phyloP scores from a whole-genome alignment of 2,329 filamentous ascomycete genomes.

The Xylaria sp. region DNA sequence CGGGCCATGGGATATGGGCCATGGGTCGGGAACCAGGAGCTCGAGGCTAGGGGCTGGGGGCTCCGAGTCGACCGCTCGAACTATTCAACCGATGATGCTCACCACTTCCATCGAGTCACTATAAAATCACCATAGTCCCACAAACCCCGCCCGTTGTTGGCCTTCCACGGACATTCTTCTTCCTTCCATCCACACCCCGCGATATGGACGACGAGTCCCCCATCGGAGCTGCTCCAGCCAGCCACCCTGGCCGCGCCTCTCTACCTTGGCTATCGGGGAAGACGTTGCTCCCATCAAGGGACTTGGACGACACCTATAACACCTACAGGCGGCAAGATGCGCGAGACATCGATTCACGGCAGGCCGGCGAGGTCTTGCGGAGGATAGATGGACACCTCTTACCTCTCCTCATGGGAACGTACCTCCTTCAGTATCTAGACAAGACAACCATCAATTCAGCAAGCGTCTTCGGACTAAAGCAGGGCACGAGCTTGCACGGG shows the following conservation, averaged over 20 bases:
- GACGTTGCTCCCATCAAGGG: slow-evolving; percentile 40
- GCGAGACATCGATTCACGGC: slow-evolving; percentile 41
- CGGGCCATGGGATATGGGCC: too few relatives aligned
- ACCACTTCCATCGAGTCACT: not conserved
- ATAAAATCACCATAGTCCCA: too few relatives aligned
- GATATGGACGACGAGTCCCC: slow-evolving; percentile 37
- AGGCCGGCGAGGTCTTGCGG: slow-evolving; percentile 46
- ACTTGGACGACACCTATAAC: slow-evolving; percentile 51
- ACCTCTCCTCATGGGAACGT: slow-evolving; percentile 49
- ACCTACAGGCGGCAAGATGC: slow-evolving; percentile 47
- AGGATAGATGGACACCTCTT: slow-evolving; percentile 48
- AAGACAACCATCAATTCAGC: slow-evolving; percentile 61
- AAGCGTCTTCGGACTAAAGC: slow-evolving; percentile 59
- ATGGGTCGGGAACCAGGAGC: not conserved
- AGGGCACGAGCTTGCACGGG: slow-evolving; percentile 59
- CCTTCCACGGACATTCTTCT: not conserved
- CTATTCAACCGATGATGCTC: not conserved
- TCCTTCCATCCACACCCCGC: too few relatives aligned
- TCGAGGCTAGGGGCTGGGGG: not conserved
- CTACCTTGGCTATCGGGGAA: slow-evolving; percentile 25
- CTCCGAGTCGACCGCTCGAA: not conserved
- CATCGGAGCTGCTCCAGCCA: slow-evolving; percentile 13
- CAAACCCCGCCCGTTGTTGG: not conserved
- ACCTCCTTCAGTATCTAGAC: slow-evolving; percentile 50
- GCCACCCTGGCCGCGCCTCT: slow-evolving; percentile 6